Percentiles rank a stretch among this genome's conserved stretches.
Evolutionary conservation across 257 asterid genomes (phyloP).

Genomic region (Mitragyna speciosa): DNA sequence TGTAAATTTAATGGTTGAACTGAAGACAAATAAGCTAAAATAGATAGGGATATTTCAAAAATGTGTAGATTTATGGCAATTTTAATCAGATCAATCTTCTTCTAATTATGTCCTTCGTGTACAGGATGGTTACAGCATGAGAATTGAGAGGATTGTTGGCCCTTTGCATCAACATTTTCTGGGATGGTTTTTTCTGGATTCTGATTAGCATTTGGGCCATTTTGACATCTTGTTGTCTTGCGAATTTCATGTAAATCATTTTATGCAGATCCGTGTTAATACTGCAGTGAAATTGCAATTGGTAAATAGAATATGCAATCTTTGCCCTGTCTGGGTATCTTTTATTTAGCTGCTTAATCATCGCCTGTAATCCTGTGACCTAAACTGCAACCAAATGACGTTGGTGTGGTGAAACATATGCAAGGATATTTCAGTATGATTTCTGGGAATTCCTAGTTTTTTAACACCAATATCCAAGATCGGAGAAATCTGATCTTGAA

Average conservation of each 20-base stretch:
- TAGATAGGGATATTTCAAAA: slow-evolving; percentile 13
- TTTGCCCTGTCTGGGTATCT: background rate
- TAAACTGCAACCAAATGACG: too few relatives aligned
- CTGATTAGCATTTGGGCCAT: background rate
- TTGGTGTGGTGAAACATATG: background rate
- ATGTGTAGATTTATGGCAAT: background rate
- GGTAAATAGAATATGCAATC: background rate
- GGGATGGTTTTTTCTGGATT: background rate
- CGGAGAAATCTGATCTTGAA: background rate
- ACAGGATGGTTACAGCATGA: background rate
- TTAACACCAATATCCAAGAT: background rate
- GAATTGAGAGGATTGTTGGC: too few relatives aligned
- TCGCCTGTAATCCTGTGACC: background rate
- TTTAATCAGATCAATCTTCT: background rate
- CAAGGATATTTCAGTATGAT: background rate
- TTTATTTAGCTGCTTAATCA: background rate
- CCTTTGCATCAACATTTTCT: background rate
- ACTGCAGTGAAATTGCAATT: background rate
- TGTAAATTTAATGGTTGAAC: slow-evolving; percentile 16
- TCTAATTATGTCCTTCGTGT: background rate
- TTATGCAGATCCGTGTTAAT: background rate
- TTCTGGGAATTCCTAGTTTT: background rate
- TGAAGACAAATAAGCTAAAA: background rate
- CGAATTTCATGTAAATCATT: background rate
- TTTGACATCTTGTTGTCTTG: too few relatives aligned